These are phyloP conservation scores for Debaryomyces sp. DNA, from an alignment of 1,139 yeast species.

Conservation along the genomic window DNA sequence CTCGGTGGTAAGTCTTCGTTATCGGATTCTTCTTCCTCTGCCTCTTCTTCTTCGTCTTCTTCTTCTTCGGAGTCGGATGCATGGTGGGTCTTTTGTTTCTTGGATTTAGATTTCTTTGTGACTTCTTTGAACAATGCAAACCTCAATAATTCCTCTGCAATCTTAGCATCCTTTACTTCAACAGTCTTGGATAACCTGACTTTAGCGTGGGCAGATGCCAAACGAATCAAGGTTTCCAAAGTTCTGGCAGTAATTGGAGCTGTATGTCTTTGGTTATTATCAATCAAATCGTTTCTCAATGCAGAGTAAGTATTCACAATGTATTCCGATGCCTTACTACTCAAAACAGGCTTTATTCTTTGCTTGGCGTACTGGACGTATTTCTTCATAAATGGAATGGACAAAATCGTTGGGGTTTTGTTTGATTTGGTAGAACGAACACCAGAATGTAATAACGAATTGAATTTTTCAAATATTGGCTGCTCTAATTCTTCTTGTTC, in stretches of 20 bases:
- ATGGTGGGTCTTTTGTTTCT: slow-evolving; percentile 34
- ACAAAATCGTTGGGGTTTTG: slow-evolving; percentile 63
- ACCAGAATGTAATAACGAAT: slow-evolving; percentile 83
- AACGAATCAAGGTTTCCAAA: slow-evolving; percentile 91
- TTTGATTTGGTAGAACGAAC: slow-evolving; percentile 46
- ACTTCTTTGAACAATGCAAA: slow-evolving; percentile 86
- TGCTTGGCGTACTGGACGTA: slow-evolving; percentile 94
- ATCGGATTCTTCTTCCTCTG: slow-evolving; percentile 23
- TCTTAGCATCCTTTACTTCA: slow-evolving; percentile 76
- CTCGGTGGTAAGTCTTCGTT: slow-evolving; percentile 25
- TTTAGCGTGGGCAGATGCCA: slow-evolving; percentile 96
- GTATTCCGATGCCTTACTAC: slow-evolving; percentile 76
- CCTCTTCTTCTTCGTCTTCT: slow-evolving; percentile 19
- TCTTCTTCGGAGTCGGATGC: slow-evolving; percentile 17
- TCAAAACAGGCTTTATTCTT: slow-evolving; percentile 79
- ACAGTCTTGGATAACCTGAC: slow-evolving; percentile 79
- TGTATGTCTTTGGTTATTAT: slow-evolving; percentile 74
- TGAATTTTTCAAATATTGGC: slow-evolving; percentile 79
- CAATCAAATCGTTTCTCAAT: slow-evolving; percentile 79
- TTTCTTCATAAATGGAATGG: slow-evolving; percentile 86
- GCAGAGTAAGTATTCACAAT: slow-evolving; percentile 81
- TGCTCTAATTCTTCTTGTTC: slow-evolving; percentile 54
- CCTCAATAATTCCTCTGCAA: slow-evolving; percentile 83
- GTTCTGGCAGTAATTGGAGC: slow-evolving; percentile 99
- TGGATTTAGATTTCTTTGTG: slow-evolving; percentile 36